Evolutionary conservation across 2,329 filamentous ascomycete genomes (phyloP).

Genomic region (Aspergillus pseudoglaucus): DNA sequence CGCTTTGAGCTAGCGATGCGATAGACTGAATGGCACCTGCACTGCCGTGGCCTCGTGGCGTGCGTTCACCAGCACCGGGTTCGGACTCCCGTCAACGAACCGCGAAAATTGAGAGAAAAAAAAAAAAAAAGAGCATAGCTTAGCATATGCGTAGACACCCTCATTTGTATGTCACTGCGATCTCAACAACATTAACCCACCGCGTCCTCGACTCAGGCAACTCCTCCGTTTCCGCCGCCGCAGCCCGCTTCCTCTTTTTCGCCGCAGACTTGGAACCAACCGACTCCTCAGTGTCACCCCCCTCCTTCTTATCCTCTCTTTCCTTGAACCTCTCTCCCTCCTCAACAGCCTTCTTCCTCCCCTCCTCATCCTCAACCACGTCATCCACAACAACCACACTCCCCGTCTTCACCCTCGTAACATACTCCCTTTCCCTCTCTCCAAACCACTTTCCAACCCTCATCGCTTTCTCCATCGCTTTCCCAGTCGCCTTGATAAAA

Average conservation of each 20-base stretch:
- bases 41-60: too few relatives aligned
- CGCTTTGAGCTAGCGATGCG: too few relatives aligned
- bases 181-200: conserved; percentile 43
- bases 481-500: conserved; percentile 53
- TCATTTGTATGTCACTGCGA: conserved; percentile 39
- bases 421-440: conserved; percentile 44
- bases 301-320: conserved; percentile 8
- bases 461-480: conserved; percentile 53
- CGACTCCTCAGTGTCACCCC: conserved; percentile 11
- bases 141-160: not conserved
- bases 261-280: conserved; percentile 12
- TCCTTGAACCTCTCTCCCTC: conserved; percentile 18
- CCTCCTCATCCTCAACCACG: conserved; percentile 41
- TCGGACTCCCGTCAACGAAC: not conserved
- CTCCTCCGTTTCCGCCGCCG: conserved; percentile 23
- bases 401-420: conserved; percentile 49
- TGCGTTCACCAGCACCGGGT: not conserved
- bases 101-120: not conserved
- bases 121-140: too few relatives aligned
- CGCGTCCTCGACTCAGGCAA: conserved; percentile 40
- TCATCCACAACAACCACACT: conserved; percentile 56
- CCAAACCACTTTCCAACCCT: conserved; percentile 52
- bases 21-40: too few relatives aligned
- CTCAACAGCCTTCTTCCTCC: conserved; percentile 18
- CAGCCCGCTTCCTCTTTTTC: conserved; percentile 26